Base-by-base conservation (phyloP, 805 yeast genomes). In the Yarrowia osloensis region DNA sequence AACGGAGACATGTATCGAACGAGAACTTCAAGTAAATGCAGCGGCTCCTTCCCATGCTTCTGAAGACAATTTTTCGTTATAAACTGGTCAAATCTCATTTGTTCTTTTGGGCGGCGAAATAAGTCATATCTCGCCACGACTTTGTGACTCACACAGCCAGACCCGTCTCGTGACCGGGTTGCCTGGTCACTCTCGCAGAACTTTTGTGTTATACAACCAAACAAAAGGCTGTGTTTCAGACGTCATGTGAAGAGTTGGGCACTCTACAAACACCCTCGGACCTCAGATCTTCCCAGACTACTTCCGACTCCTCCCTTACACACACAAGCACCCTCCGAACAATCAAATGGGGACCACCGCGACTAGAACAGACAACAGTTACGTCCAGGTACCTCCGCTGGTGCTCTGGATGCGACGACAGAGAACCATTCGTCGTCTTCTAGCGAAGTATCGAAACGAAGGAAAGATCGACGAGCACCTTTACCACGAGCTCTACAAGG, bases 341-440 rank as follows among this genome's bases (percentile, higher is more conserved):
- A 8, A 28, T 6, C 4, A 28, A 4, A 28, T 28, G 39, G 6
- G 7, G 15, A 17, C 39, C 3, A 35, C 13, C 17, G 15, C 4
- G 39, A 15, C 3, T 19, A 13, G 3, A 15, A 11, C 39, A 40
- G 1, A 19, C 44, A 40, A 19, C 9, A 19, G 24, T 7, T 24
- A 40, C 22, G 19, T 9, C 19, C 22, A 19, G 15, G 13, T 95
- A 96, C 95, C 98, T 81, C 83, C 96, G 77, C 94, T 90, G 84
- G 97, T 91, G 75, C 85, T 95, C 80, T 95, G 99, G 99, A 93
- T 94, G 93, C 93, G 99, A 89, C 95, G 98, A 88, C 90, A 91
- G 85, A 91, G 98, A 85, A 98, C 95, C 79, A 89, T 95, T 83
- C 94, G 99, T 88, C 91, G 97, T 83, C 88, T 93, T 77, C 89